Percentiles rank a stretch among this genome's conserved stretches.
Evolutionary conservation across 352 stramenopile genomes (phyloP).

Genomic region (Phytophthora meadii): DNA sequence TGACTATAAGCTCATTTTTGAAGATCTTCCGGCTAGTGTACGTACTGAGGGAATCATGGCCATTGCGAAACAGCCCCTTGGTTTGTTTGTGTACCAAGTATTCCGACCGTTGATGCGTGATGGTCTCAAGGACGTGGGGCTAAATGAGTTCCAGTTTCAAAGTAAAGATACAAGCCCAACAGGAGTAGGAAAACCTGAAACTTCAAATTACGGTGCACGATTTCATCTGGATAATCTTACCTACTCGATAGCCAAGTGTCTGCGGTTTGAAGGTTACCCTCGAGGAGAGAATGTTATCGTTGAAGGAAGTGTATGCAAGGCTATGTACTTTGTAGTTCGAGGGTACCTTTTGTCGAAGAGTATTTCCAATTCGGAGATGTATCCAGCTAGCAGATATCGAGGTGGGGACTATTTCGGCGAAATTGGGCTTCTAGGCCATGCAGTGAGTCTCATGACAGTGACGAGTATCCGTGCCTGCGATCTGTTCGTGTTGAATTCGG

Average conservation of each 20-base stretch:
- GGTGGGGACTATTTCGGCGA: constrained; percentile 69
- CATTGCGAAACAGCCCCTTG: constrained; percentile 55
- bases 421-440: constrained; percentile 56
- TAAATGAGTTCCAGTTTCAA: too few species aligned
- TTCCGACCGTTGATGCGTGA: constrained; percentile 47
- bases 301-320: constrained; percentile 62
- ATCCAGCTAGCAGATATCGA: constrained; percentile 52
- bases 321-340: constrained; percentile 77
- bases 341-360: constrained; percentile 64
- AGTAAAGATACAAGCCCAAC: not conserved
- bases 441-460: constrained; percentile 61
- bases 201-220: not conserved
- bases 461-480: constrained; percentile 63
- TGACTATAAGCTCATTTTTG: constrained; percentile 65
- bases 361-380: constrained; percentile 52
- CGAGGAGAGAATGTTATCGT: constrained; percentile 63
- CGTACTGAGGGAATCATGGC: constrained; percentile 53
- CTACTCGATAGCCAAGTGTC: constrained; percentile 49
- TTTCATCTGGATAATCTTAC: constrained; percentile 39
- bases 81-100: constrained; percentile 47
- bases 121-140: constrained; percentile 1
- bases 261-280: constrained; percentile 73
- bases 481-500: constrained; percentile 62
- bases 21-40: constrained; percentile 56
- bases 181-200: not conserved